Base-by-base conservation (phyloP, 805 yeast genomes). In the Candida takata region DNA sequence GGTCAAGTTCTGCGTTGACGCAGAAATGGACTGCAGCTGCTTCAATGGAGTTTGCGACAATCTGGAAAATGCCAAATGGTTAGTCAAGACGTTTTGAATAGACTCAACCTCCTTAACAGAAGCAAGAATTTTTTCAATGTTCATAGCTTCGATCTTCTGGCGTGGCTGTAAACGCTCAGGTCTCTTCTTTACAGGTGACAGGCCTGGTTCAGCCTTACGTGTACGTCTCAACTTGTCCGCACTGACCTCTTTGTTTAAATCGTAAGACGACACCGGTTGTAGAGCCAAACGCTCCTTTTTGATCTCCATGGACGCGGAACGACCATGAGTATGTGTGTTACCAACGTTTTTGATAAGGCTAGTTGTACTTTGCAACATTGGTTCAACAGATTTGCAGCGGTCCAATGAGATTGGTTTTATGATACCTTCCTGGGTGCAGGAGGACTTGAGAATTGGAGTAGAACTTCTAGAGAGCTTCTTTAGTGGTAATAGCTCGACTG, bases 11-110 rank as follows among this genome's bases (percentile, higher is more conserved):
- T 72, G 63, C 4, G 80, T 73, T 7, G 62, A 64, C 1, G 72
- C 72, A 52, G 77, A 74, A 17, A 84, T 77, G n/a, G 73, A 65
- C 33, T 70, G 74, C 38, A 90, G 63, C 29, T 71, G 70, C 7
- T 83, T 70, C n/a, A 90, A 67, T 6, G 97, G 97, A 0, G 95
- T 84, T 27, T 92, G 88, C 17, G 87, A 74, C 16, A 86, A 69
- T 39, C 95, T 72, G 5, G 97, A 84, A 60, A 84, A 92, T 12
- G 97, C 97, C 40, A 90, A 66, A 57, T 85, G 92, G 54, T 92
- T 92, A 31, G 77, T 70, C 33, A 87, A 63, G 9, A 85, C 70
- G 54, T 81, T 79, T 35, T 70, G 70, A 31, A 85, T 64, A 31
- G 76, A 78, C 3, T 58, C 62, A 29, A 74, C 51, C 29, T 72